Evolutionary conservation across 169 alveolate species (phyloP).

Genomic region (Plasmodium sp.): DNA sequence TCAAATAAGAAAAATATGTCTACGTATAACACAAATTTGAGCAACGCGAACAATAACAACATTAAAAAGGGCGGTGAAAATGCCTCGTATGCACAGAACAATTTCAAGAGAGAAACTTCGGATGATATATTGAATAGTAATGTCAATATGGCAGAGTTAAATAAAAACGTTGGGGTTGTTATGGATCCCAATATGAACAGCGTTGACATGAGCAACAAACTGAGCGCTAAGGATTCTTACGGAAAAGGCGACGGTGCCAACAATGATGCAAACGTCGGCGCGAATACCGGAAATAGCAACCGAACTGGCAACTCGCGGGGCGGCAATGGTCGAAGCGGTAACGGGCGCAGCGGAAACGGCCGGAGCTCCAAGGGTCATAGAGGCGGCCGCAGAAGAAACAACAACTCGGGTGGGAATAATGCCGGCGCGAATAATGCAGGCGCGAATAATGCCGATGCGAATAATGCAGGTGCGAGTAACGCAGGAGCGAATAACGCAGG

Average conservation of each 20-base stretch:
- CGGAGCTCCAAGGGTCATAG: constrained; percentile 1
- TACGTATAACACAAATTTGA: constrained; percentile 8
- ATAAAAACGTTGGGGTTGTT: not conserved
- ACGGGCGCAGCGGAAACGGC: not conserved
- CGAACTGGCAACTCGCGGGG: not conserved
- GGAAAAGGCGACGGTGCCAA: not conserved
- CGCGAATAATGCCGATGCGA: not conserved
- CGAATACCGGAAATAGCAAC: not conserved
- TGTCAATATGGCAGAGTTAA: not conserved
- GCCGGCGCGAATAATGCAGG: not conserved
- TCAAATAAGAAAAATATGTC: constrained; percentile 19
- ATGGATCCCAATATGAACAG: constrained; percentile 8
- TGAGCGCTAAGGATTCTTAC: not conserved
- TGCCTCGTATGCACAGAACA: not conserved
- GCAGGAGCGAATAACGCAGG: not conserved
- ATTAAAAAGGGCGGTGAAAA: constrained; percentile 1
- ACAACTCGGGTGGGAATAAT: not conserved
- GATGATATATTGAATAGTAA: constrained; percentile 20
- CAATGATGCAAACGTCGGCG: constrained; percentile 1
- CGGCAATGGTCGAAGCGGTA: not conserved
- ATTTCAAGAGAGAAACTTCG: constrained; percentile 34
- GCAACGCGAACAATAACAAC: not conserved
- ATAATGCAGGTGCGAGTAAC: not conserved
- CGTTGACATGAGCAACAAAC: constrained; percentile 5
- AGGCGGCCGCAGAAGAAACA: not conserved